Evolutionary conservation across 192 early-diverging fungal species (phyloP).

Genomic region (Rhizoclosmatium globosum): DNA sequence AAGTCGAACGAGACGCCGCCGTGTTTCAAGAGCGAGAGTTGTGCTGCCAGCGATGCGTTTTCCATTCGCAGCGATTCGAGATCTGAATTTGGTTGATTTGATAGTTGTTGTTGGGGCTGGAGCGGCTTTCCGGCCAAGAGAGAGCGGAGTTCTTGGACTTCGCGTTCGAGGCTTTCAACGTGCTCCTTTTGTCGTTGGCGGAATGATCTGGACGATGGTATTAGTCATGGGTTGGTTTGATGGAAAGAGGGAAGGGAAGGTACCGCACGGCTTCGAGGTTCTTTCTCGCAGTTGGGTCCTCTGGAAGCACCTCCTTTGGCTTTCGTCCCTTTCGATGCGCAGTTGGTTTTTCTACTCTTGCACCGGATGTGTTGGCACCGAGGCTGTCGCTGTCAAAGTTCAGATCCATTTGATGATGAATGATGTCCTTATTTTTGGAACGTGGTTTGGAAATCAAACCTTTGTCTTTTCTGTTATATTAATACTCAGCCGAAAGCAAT

Average conservation of each 20-base stretch:
- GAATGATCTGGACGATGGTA: not conserved
- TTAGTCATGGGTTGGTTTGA: not conserved
- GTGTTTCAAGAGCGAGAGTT: not conserved
- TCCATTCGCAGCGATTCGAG: not conserved
- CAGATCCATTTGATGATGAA: no score
- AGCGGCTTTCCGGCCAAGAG: not conserved
- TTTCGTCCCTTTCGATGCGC: not conserved
- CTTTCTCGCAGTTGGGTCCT: not conserved
- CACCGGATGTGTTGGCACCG: no score
- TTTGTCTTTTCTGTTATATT: no score
- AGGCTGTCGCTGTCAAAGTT: no score
- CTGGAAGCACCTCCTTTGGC: not conserved
- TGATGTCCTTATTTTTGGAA: no score
- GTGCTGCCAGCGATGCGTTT: not conserved
- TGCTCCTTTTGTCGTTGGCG: not conserved
- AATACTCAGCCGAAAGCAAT: no score
- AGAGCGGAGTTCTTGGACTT: not conserved
- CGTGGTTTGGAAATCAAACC: no score
- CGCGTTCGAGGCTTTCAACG: constrained; percentile 6
- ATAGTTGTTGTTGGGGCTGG: not conserved
- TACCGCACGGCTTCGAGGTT: not conserved
- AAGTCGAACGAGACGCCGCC: not conserved
- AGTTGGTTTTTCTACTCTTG: no score
- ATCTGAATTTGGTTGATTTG: not conserved
- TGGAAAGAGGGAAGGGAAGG: not conserved